A percentile compares a stretch with the other conserved stretches of the same genome.
phyloP scores from a whole-genome alignment of 1,139 yeast species.

The Taphrina populina region DNA sequence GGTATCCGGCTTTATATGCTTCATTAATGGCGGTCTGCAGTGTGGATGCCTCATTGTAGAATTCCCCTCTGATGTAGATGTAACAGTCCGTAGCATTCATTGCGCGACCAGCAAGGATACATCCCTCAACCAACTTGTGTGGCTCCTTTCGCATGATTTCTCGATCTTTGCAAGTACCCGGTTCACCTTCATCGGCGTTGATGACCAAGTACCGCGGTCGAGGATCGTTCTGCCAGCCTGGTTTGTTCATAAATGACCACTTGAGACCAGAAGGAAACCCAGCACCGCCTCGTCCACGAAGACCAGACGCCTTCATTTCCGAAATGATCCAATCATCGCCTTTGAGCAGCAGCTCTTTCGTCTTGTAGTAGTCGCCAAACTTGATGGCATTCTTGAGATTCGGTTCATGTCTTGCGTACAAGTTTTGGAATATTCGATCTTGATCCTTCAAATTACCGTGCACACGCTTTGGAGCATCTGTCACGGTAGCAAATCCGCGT shows the following conservation, averaged over 20 bases:
- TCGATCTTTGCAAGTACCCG: conserved; percentile 88
- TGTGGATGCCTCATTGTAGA: conserved; percentile 70
- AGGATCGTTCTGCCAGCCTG: conserved; percentile 83
- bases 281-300: conserved; percentile 91
- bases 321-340: conserved; percentile 67
- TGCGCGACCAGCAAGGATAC: conserved; percentile 81
- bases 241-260: conserved; percentile 93
- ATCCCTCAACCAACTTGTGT: conserved; percentile 84
- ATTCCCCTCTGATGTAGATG: conserved; percentile 85
- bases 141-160: conserved; percentile 88
- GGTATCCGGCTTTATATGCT: conserved; percentile 73
- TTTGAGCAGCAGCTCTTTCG: conserved; percentile 75
- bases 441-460: conserved; percentile 70
- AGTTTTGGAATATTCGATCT: conserved; percentile 82
- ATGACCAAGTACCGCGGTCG: conserved; percentile 86
- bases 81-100: conserved; percentile 93
- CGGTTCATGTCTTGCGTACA: conserved; percentile 70
- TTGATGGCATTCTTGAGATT: conserved; percentile 70
- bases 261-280: conserved; percentile 88
- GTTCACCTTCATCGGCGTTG: conserved; percentile 92
- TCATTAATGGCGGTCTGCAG: conserved; percentile 80
- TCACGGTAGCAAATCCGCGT: conserved; percentile 43
- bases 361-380: conserved; percentile 89
- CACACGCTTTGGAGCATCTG: conserved; percentile 50
- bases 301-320: conserved; percentile 77